phyloP scores from a whole-genome alignment of 176 grass and related monocot species.

The Avena atlantica region DNA sequence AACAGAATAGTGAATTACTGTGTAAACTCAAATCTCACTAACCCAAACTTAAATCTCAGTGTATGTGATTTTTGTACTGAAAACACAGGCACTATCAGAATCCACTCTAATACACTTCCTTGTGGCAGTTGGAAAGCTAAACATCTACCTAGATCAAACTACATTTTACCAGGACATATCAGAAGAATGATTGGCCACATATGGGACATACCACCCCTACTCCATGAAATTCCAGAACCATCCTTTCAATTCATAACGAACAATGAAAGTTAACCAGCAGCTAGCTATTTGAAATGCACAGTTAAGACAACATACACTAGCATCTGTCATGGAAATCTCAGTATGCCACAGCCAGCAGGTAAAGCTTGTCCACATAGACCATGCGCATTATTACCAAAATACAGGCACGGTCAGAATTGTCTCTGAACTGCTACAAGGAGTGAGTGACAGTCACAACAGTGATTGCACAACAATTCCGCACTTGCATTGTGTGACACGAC shows the following conservation, averaged over 20 bases:
- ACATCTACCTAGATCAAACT: background rate
- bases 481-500: constrained; percentile 5
- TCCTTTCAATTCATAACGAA: background rate
- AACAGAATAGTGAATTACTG: background rate
- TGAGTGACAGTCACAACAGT: background rate
- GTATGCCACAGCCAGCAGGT: background rate
- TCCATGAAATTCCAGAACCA: constrained; percentile 14
- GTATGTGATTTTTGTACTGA: background rate
- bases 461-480: background rate
- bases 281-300: background rate
- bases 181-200: background rate
- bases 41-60: background rate
- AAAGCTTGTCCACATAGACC: background rate
- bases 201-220: background rate
- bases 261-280: background rate
- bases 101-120: background rate
- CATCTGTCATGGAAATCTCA: background rate
- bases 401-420: background rate
- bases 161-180: background rate
- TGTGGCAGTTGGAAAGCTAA: background rate
- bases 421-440: background rate
- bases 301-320: background rate
- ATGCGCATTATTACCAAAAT: background rate
- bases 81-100: background rate
- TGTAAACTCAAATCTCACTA: background rate